phyloP scores from a whole-genome alignment of 495 filamentous ascomycete species.

The Hypoxylon fragiforme region DNA sequence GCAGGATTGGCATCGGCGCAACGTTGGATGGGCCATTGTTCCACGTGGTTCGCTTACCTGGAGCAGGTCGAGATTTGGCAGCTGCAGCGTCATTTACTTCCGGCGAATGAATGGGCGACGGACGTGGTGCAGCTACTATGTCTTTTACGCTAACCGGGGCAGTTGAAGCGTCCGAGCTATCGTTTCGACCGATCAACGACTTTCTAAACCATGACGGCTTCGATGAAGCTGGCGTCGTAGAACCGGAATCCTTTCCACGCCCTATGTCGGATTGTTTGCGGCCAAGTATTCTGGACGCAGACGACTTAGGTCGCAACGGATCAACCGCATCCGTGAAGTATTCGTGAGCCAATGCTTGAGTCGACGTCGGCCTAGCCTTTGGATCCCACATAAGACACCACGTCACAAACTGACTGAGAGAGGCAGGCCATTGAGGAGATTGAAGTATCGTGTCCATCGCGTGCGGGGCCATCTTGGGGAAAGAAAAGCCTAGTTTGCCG shows the following conservation, averaged over 20 bases:
- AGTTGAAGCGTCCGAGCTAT: conserved; percentile 46
- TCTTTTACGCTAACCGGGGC: conserved; percentile 28
- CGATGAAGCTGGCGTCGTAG: conserved; percentile 68
- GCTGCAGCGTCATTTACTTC: conserved; percentile 52
- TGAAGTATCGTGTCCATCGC: conserved; percentile 94
- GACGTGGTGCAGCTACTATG: conserved; percentile 47
- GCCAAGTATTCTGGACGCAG: conserved; percentile 77
- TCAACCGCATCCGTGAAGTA: conserved; percentile 97
- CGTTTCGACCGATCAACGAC: conserved; percentile 74
- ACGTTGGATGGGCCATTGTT: conserved; percentile 75
- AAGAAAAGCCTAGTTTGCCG: conserved; percentile 95
- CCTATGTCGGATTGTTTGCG: conserved; percentile 85
- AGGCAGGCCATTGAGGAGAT: conserved; percentile 85
- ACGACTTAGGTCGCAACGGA: conserved; percentile 88
- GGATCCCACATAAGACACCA: conserved; percentile 99
- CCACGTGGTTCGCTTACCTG: conserved; percentile 84
- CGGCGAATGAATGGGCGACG: conserved; percentile 62
- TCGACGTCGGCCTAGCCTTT: conserved; percentile 88
- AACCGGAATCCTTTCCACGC: conserved; percentile 65
- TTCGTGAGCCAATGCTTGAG: conserved; percentile 88
- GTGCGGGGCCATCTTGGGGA: conserved; percentile 99
- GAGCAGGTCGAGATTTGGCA: conserved; percentile 62
- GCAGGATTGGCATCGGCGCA: conserved; percentile 96
- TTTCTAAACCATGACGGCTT: conserved; percentile 97
- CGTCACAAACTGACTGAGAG: conserved; percentile 88